phyloP scores from a whole-genome alignment of 2,329 filamentous ascomycete genomes.

The Ceratocystis harringtonii region DNA sequence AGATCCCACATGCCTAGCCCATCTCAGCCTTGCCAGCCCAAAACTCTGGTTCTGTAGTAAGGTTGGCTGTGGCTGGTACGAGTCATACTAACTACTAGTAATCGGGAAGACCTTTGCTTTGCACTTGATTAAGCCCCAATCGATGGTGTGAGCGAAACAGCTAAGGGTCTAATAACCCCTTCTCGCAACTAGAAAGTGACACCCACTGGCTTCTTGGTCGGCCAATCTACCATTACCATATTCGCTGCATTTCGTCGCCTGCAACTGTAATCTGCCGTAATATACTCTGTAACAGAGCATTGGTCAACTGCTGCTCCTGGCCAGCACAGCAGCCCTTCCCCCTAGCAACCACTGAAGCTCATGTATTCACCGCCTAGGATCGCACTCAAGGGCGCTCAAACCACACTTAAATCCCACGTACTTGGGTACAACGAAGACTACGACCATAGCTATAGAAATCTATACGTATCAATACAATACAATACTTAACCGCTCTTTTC shows the following conservation, averaged over 20 bases:
- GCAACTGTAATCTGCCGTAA: slow-evolving; percentile 2
- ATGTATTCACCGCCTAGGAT: background rate
- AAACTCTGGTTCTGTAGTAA: background rate
- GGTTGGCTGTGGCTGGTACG: background rate
- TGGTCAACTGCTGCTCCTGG: background rate
- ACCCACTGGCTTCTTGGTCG: too few species aligned
- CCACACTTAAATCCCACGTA: slow-evolving; percentile 1
- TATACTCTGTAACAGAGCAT: slow-evolving; percentile 3
- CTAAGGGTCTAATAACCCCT: too few species aligned
- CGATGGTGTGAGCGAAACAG: too few species aligned
- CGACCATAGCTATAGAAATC: background rate
- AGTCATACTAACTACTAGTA: background rate
- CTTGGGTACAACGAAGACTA: background rate
- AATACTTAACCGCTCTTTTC: background rate
- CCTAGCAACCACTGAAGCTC: background rate
- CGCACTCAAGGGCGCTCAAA: background rate
- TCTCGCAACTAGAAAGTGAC: too few species aligned
- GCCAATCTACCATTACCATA: too few species aligned
- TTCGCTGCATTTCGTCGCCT: background rate
- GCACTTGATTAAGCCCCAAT: too few species aligned
- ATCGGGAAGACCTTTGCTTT: too few species aligned
- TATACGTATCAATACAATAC: background rate
- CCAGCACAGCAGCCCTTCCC: background rate
- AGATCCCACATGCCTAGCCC: background rate
- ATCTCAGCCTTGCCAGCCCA: background rate